A percentile compares a stretch with the other conserved stretches of the same genome.
Evolutionary conservation across 2,329 filamentous ascomycete genomes (phyloP).

Genomic region (Dothistroma pini): DNA sequence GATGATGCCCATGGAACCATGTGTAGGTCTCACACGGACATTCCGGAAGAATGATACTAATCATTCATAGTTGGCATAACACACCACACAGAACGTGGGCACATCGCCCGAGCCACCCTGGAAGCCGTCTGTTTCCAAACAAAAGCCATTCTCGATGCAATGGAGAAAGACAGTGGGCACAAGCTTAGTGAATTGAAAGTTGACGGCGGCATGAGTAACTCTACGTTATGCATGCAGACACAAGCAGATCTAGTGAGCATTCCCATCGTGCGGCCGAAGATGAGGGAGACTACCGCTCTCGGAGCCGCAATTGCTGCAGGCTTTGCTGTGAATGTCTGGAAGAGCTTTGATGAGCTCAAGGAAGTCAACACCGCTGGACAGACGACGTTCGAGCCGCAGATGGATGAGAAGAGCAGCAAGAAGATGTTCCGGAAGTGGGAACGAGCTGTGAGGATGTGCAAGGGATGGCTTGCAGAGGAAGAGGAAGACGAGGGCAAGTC

Average conservation of each 20-base stretch:
- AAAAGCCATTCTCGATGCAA: slow-evolving; percentile 87
- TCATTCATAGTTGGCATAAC: slow-evolving; percentile 32
- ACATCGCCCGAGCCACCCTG: slow-evolving; percentile 83
- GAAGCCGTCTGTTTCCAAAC: slow-evolving; percentile 93
- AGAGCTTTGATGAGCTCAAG: slow-evolving; percentile 67
- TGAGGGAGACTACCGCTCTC: slow-evolving; percentile 87
- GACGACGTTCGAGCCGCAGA: slow-evolving; percentile 66
- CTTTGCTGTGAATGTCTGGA: slow-evolving; percentile 75
- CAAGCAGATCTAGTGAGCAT: slow-evolving; percentile 85
- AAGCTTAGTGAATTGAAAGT: slow-evolving; percentile 72
- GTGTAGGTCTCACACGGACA: slow-evolving; percentile 49
- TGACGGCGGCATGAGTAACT: slow-evolving; percentile 86
- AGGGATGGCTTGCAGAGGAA: slow-evolving; percentile 56
- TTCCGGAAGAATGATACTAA: slow-evolving; percentile 4
- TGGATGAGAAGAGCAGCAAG: slow-evolving; percentile 51
- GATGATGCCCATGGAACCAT: slow-evolving; percentile 87
- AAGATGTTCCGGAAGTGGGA: slow-evolving; percentile 69
- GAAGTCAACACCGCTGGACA: slow-evolving; percentile 68
- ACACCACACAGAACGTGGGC: slow-evolving; percentile 76
- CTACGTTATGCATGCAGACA: slow-evolving; percentile 84
- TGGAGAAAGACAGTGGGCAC: slow-evolving; percentile 81
- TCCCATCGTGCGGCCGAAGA: slow-evolving; percentile 75
- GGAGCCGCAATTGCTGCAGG: slow-evolving; percentile 86
- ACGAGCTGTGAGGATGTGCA: slow-evolving; percentile 74
- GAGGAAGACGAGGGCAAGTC: slow-evolving; percentile 16